Conservation (phyloP, 1,284 basidiomycete genomes). For the Sporisorium reilianum region DNA sequence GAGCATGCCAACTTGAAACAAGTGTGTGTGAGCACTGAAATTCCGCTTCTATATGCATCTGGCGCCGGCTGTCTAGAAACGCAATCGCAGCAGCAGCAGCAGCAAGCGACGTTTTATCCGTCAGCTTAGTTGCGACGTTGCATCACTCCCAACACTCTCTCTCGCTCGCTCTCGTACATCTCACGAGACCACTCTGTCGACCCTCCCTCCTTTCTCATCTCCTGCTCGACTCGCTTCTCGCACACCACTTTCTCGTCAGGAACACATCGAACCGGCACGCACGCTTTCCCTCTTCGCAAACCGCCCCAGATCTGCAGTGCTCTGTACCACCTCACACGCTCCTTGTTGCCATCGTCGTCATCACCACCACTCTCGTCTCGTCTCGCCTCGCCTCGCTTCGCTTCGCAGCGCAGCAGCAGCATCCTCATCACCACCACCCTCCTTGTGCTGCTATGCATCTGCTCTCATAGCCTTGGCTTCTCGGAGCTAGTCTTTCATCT, state of each 20-base stretch:
- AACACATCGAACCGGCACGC: too few species aligned
- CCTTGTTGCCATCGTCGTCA: background rate
- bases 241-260: too few species aligned
- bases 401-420: background rate
- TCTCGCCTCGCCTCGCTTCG: too few species aligned
- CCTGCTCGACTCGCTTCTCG: background rate
- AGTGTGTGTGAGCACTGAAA: background rate
- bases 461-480: slow-evolving; percentile 33
- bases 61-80: slow-evolving; percentile 15
- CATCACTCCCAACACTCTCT: background rate
- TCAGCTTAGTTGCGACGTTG: slow-evolving; percentile 8
- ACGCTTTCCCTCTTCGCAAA: too few species aligned
- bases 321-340: background rate
- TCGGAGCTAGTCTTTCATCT: slow-evolving; percentile 17
- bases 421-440: slow-evolving; percentile 6
- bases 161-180: slow-evolving; percentile 5
- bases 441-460: slow-evolving; percentile 36
- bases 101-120: slow-evolving; percentile 9
- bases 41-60: slow-evolving; percentile 6
- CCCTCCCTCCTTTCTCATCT: too few species aligned
- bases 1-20: too few species aligned
- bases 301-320: too few species aligned
- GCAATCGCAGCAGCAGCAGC: slow-evolving; percentile 1
- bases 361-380: too few species aligned
- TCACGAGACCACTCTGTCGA: too few species aligned